These are phyloP conservation scores for Eutypella sp. DNA, from an alignment of 2,329 filamentous ascomycete genomes.

Conservation along the genomic window DNA sequence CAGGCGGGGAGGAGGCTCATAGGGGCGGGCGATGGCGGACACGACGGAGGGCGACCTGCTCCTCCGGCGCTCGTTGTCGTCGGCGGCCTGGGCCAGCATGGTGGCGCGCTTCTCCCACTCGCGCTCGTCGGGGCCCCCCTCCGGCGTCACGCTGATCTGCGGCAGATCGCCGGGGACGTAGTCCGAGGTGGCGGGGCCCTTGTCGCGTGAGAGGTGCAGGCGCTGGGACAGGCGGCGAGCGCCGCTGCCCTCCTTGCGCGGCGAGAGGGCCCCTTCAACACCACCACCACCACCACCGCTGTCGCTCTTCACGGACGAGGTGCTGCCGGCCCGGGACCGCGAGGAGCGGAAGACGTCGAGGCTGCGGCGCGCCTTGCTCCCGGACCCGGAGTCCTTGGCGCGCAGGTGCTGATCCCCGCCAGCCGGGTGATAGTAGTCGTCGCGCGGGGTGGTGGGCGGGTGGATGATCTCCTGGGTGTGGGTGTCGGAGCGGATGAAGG, in stretches of 20 bases:
- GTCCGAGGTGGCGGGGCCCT: slow-evolving; percentile 53
- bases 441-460: slow-evolving; percentile 47
- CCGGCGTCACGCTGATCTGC: slow-evolving; percentile 52
- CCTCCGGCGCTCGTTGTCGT: slow-evolving; percentile 41
- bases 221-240: slow-evolving; percentile 57
- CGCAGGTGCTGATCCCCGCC: slow-evolving; percentile 25
- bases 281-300: slow-evolving; percentile 31
- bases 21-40: too few relatives aligned
- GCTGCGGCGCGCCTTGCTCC: slow-evolving; percentile 34
- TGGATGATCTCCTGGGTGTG: slow-evolving; percentile 71
- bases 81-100: slow-evolving; percentile 62
- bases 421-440: slow-evolving; percentile 21
- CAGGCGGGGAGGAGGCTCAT: too few relatives aligned
- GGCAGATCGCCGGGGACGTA: slow-evolving; percentile 78
- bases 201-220: slow-evolving; percentile 57
- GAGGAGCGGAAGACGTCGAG: slow-evolving; percentile 39
- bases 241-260: slow-evolving; percentile 17
- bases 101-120: slow-evolving; percentile 93
- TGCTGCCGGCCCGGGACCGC: slow-evolving; percentile 46
- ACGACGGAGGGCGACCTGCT: slow-evolving; percentile 26
- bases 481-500: slow-evolving; percentile 81
- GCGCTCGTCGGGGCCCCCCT: slow-evolving; percentile 53
- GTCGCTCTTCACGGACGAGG: slow-evolving; percentile 31
- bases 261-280: slow-evolving; percentile 23
- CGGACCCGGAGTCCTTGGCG: slow-evolving; percentile 17